A percentile compares a stretch with the other conserved stretches of the same genome.
phyloP scores from a whole-genome alignment of 2,329 filamentous ascomycete genomes.

The Aspergillus phoenicis region DNA sequence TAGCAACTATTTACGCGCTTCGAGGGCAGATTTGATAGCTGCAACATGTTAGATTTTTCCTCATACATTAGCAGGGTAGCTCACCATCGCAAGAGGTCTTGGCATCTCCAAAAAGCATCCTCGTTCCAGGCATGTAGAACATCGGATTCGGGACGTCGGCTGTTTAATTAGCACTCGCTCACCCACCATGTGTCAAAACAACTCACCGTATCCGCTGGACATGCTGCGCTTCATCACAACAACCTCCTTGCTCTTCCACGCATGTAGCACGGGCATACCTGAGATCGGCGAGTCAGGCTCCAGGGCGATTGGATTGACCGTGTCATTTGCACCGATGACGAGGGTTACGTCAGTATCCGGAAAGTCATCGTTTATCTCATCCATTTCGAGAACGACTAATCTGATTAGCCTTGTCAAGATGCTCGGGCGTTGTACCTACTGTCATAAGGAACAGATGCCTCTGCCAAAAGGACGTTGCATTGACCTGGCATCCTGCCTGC shows the following conservation, averaged over 20 bases:
- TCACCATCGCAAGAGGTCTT: slow-evolving; percentile 78
- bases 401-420: slow-evolving; percentile 19
- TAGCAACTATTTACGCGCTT: slow-evolving; percentile 31
- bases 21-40: slow-evolving; percentile 49
- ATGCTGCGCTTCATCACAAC: slow-evolving; percentile 92
- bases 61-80: slow-evolving; percentile 27
- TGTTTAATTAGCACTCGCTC: slow-evolving; percentile 36
- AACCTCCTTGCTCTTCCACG: slow-evolving; percentile 92
- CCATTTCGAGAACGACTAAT: slow-evolving; percentile 81
- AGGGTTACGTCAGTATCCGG: slow-evolving; percentile 80
- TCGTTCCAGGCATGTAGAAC: slow-evolving; percentile 87
- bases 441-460: slow-evolving; percentile 86
- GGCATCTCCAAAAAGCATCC: slow-evolving; percentile 91
- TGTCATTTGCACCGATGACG: slow-evolving; percentile 90
- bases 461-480: slow-evolving; percentile 86
- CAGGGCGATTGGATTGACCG: slow-evolving; percentile 85
- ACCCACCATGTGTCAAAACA: neutral
- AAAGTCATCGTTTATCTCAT: slow-evolving; percentile 94
- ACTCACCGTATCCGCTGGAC: slow-evolving; percentile 80
- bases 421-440: slow-evolving; percentile 45
- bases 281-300: slow-evolving; percentile 83
- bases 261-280: slow-evolving; percentile 89
- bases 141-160: slow-evolving; percentile 90
- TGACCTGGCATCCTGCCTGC: slow-evolving; percentile 91
- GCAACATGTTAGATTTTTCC: slow-evolving; percentile 12